Percentiles rank a stretch among this genome's conserved stretches.
Conservation (phyloP, 2,329 filamentous ascomycete species). For the Pseudogymnoascus sp. region DNA sequence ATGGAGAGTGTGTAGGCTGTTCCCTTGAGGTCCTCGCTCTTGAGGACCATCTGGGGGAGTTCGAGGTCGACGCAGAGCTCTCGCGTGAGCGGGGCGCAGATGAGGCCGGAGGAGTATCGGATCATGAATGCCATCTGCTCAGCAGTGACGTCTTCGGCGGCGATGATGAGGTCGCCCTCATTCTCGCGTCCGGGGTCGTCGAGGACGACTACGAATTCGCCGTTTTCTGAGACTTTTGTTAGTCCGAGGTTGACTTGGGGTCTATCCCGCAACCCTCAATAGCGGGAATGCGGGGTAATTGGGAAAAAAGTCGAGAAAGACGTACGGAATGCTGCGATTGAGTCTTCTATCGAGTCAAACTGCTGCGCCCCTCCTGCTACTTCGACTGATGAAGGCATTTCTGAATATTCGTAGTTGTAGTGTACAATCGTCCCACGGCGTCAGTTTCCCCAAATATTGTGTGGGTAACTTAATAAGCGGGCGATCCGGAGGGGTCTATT, state of each 20-base stretch:
- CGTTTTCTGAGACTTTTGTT: slow-evolving; percentile 45
- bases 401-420: neutral
- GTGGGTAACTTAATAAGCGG: slow-evolving; percentile 7
- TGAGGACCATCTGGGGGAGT: slow-evolving; percentile 82
- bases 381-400: slow-evolving; percentile 25
- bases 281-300: slow-evolving; percentile 11
- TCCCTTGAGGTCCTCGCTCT: slow-evolving; percentile 68
- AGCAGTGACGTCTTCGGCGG: slow-evolving; percentile 73
- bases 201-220: slow-evolving; percentile 92
- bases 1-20: slow-evolving; percentile 92
- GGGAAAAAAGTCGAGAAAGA: slow-evolving; percentile 12
- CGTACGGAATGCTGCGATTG: slow-evolving; percentile 57
- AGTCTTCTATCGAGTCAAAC: slow-evolving; percentile 59
- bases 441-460: slow-evolving; percentile 6
- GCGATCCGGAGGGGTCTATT: slow-evolving; percentile 1
- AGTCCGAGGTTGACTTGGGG: slow-evolving; percentile 11
- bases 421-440: neutral
- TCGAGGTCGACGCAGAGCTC: slow-evolving; percentile 60
- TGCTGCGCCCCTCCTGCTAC: slow-evolving; percentile 27
- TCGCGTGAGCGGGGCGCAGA: slow-evolving; percentile 77
- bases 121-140: slow-evolving; percentile 95
- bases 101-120: slow-evolving; percentile 79
- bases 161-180: slow-evolving; percentile 96
- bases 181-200: slow-evolving; percentile 91
- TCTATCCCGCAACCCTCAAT: slow-evolving; percentile 13